Conservation (phyloP, 106 monocot genomes). For the Apostasia shenzhenica region DNA sequence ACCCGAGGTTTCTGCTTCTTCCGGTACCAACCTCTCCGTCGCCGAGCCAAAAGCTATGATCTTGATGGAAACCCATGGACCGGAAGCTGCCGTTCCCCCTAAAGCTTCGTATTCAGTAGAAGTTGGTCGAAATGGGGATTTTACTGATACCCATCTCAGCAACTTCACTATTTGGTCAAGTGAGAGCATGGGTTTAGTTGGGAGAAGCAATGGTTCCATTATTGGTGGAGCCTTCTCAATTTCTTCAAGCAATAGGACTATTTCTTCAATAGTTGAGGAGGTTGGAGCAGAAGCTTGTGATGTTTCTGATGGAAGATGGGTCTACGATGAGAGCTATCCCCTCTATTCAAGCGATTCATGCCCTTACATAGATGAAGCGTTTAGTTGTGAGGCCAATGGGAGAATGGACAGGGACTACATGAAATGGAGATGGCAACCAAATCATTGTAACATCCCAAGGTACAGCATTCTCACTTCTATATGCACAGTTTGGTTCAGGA, state of each 20-base stretch:
- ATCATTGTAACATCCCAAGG: constrained; percentile 73
- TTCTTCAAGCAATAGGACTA: background rate
- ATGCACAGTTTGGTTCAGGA: background rate
- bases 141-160: constrained; percentile 2
- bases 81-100: constrained; percentile 5
- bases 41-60: constrained; percentile 1
- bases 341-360: constrained; percentile 54
- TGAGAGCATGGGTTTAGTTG: constrained; percentile 11
- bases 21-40: constrained; percentile 3
- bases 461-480: constrained; percentile 1
- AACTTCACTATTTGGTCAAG: constrained; percentile 13
- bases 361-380: constrained; percentile 85
- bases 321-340: constrained; percentile 72
- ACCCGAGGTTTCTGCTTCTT: constrained; percentile 3
- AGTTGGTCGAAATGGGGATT: constrained; percentile 13
- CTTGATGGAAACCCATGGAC: constrained; percentile 3
- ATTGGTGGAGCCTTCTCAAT: background rate
- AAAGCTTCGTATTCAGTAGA: constrained; percentile 4
- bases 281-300: constrained; percentile 40
- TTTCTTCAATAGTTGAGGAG: constrained; percentile 2
- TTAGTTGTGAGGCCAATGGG: constrained; percentile 76
- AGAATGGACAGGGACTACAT: constrained; percentile 57
- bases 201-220: background rate
- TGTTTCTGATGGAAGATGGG: constrained; percentile 71
- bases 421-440: constrained; percentile 92